Evolutionary conservation across 345 rosid genomes (phyloP).

Genomic region (Aegle marmelos): DNA sequence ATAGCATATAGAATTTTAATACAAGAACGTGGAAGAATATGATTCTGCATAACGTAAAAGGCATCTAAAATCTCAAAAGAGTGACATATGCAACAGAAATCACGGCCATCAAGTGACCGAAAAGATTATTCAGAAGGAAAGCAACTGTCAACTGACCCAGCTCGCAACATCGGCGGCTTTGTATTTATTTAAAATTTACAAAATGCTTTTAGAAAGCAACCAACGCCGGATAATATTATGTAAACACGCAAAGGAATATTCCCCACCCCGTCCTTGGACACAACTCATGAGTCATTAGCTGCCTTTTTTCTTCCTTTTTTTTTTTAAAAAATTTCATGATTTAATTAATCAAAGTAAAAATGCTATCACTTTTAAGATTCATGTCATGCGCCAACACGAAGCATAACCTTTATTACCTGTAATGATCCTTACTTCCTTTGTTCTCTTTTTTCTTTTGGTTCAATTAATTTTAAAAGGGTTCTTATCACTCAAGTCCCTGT

Average conservation of each 20-base stretch:
- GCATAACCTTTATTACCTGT: not conserved
- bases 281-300: not conserved
- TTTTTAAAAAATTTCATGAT: not conserved
- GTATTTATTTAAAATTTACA: too few species aligned
- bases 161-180: not conserved
- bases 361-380: not conserved
- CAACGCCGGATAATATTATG: not conserved
- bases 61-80: slow-evolving; percentile 9
- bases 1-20: not conserved
- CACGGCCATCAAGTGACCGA: not conserved
- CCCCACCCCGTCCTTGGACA: not conserved
- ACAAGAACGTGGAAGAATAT: not conserved
- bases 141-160: not conserved
- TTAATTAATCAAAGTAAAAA: not conserved
- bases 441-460: too few species aligned
- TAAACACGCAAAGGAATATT: slow-evolving; percentile 14
- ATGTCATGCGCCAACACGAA: not conserved
- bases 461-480: not conserved
- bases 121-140: not conserved
- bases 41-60: slow-evolving; percentile 8
- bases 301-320: not conserved
- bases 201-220: slow-evolving; percentile 12
- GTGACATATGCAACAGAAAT: not conserved
- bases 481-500: not conserved
- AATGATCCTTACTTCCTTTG: not conserved